Evolutionary conservation across 2,329 filamentous ascomycete species (phyloP), one percentile per base, ranked within the genome.

Genomic region (Sclerotiophoma versabilis): DNA sequence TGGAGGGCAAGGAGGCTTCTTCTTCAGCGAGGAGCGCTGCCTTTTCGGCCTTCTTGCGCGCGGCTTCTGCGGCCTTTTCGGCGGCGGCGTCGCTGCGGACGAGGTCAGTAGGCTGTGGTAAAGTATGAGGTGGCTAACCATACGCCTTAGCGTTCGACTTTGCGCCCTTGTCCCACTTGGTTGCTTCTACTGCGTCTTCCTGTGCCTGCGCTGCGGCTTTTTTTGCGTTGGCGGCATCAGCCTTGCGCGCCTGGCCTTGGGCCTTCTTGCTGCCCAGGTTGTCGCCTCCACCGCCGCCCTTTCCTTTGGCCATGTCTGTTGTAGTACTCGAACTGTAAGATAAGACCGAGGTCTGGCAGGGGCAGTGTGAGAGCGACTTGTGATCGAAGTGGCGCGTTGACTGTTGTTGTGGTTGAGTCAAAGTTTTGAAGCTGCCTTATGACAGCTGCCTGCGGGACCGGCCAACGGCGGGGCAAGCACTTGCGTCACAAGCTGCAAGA

Each of bases 111-210:
- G 8, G 39, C 9, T 7, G 12, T 7, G 26, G 30, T 11, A 12
- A 11, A 27, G 33, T 30, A 25, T 62, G 49, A 27, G 19, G 22
- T 27, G 23, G 34, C 15, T 10, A 19, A 80, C 80, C 86, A 76
- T 78, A 96, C 92, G 96, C 96, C 80, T 96, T 99, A 34, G 88
- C 81, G 68, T 80, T 91, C 64, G 83, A 89, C 81, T 98, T 99
- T 48, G 91, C 76, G 33, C 95, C 95, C 77, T 95, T 92, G 10
- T 82, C 69, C 95, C 95, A 99, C 66, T 96, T 82, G 49, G 84
- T 82, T 4, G 87, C 84, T 69, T 97, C 93, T 23, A 76, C 85
- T 2, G 81, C 84, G 4, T 86, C 86, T 48, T 81, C 84, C 76
- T 88, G 88, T 30, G 83, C 79, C 32, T 91, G 84, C 55, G 88